These are phyloP conservation scores for Erodium moschatum DNA, from an alignment of 441 rosid genomes.

Conservation along the genomic window DNA sequence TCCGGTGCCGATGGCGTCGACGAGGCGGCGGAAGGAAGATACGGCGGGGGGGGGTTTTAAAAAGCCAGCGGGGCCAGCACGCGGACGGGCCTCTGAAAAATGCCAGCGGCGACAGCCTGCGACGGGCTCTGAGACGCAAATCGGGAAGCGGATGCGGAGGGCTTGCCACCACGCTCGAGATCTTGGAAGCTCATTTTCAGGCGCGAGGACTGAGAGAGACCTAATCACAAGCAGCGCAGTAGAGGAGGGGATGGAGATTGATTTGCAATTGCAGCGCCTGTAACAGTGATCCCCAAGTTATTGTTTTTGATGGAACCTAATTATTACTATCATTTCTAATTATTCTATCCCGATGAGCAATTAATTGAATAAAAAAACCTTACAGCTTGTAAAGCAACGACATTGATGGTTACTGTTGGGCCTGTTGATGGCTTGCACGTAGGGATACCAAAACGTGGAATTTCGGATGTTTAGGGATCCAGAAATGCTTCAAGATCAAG, in stretches of 20 bases:
- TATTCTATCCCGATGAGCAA: neutral
- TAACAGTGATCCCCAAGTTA: neutral
- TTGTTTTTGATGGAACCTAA: neutral
- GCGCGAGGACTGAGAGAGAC: neutral
- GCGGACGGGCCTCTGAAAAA: conserved; percentile 64
- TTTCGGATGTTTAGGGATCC: no score
- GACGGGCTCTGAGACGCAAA: conserved; percentile 37
- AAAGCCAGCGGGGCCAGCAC: conserved; percentile 53
- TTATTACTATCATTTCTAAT: no score
- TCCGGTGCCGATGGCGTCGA: conserved; percentile 46
- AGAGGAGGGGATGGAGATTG: neutral
- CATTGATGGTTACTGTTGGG: neutral
- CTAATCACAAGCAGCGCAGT: neutral
- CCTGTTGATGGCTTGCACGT: no score
- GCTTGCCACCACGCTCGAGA: conserved; percentile 29
- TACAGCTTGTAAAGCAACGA: neutral
- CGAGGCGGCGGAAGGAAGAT: conserved; percentile 55
- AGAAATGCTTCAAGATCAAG: no score
- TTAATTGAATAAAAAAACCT: neutral
- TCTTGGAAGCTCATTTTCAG: conserved; percentile 57
- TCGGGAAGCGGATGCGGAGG: conserved; percentile 18
- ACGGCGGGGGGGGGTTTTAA: conserved; percentile 67
- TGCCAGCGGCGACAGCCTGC: conserved; percentile 56
- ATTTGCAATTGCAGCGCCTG: neutral
- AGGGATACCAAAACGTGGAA: no score